Evolutionary conservation across 2,329 filamentous ascomycete genomes (phyloP), one percentile per base, ranked within the genome.

Genomic region (Teratosphaeriaceae sp.): DNA sequence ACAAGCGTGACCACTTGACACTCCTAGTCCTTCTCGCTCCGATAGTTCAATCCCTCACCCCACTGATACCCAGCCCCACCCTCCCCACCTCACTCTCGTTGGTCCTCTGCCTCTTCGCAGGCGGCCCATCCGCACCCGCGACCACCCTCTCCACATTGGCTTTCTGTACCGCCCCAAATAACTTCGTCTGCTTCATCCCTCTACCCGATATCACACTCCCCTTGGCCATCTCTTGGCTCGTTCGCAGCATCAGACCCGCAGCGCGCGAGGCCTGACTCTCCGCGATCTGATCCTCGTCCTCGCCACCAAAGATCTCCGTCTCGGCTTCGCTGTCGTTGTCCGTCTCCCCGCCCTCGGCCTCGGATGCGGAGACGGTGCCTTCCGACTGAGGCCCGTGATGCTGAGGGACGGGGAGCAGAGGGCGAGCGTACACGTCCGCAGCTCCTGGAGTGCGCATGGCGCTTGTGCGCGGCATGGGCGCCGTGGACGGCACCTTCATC

Each of bases 211-310:
- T 27, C 24, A 36, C n/a, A n/a, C n/a, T n/a, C n/a, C n/a, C n/a
- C n/a, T n/a, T n/a, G n/a, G n/a, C n/a, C n/a, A n/a, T n/a, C n/a
- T 68, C 60, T 39, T 73, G 66, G 53, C 73, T 68, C 27, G 78
- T 74, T 13, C 57, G 40, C 21, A 63, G 45, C 58, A 59, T 58
- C 83, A 81, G 49, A 87, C 82, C 81, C 2, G 88, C 87, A 34
- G 80, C 79, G 50, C 85, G 84, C 56, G 83, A 89, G 7, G 87
- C 86, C 56, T 86, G 84, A 44, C 84, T 88, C 55, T 84, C 84
- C 24, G 73, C 76, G 0, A 88, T 65, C 31, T 82, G 3, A 34
- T 83, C 75, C 31, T 66, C 61, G 19, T 59, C 60, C 38, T 68
- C 48, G 16, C 48, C 51, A 1, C 61, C 79, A 0, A 89, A 66